Evolutionary conservation across 495 filamentous ascomycete species (phyloP).

Genomic region (Parathielavia appendiculata): DNA sequence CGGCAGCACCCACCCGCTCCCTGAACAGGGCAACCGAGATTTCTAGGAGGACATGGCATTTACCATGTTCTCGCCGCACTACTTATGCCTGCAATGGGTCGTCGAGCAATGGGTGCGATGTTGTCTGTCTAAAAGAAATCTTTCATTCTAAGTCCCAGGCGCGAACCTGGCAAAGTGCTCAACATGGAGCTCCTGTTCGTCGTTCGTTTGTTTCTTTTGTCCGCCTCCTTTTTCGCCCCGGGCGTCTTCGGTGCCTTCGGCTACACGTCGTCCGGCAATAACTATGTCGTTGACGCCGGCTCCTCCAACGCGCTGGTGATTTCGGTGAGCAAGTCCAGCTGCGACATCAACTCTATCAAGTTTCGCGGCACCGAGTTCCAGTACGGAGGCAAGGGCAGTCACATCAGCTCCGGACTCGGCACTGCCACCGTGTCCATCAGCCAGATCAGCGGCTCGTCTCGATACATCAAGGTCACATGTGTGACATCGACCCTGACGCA

Average conservation of each 20-base stretch:
- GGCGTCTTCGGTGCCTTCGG: constrained; percentile 38
- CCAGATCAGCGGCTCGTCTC: constrained; percentile 30
- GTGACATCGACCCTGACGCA: constrained; percentile 56
- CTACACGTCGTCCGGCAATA: constrained; percentile 38
- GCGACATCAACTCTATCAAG: constrained; percentile 59
- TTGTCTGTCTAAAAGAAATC: neutral
- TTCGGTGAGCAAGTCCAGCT: constrained; percentile 51
- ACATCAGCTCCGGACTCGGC: constrained; percentile 58
- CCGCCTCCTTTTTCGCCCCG: constrained; percentile 33
- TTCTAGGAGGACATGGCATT: neutral
- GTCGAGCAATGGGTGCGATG: neutral
- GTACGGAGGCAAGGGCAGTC: constrained; percentile 46
- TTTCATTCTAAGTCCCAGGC: neutral
- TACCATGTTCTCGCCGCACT: neutral
- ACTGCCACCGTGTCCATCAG: constrained; percentile 53
- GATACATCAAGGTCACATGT: constrained; percentile 60
- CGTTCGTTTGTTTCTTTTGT: constrained; percentile 25
- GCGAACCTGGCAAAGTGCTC: constrained; percentile 1
- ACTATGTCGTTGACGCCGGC: constrained; percentile 52
- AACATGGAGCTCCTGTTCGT: constrained; percentile 22
- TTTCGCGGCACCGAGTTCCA: constrained; percentile 56
- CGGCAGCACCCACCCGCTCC: constrained; percentile 1
- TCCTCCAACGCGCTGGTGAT: constrained; percentile 52
- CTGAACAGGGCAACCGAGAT: neutral
- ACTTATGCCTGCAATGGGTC: neutral